phyloP scores from a whole-genome alignment of 2,329 filamentous ascomycete species.

The Sporothrix phasma region DNA sequence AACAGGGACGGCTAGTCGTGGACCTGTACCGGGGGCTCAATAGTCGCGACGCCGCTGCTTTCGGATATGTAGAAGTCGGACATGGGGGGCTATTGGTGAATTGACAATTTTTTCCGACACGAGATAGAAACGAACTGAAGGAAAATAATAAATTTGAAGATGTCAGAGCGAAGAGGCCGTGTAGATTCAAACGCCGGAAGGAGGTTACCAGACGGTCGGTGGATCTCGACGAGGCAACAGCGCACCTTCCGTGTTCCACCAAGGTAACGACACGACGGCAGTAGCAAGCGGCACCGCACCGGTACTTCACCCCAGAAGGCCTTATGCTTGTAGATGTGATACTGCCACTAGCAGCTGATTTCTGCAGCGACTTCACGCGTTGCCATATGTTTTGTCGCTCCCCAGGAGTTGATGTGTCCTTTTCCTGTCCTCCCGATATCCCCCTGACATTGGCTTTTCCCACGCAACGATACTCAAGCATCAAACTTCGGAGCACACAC shows the following conservation, averaged over 20 bases:
- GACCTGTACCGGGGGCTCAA: no score
- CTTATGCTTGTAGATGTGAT: no score
- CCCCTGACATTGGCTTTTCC: neutral
- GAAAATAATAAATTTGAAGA: no score
- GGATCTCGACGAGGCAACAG: neutral
- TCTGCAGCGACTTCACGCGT: neutral
- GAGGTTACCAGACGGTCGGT: neutral
- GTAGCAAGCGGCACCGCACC: neutral
- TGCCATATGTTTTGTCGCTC: neutral
- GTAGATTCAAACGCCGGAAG: no score
- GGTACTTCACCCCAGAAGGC: neutral
- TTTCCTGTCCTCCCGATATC: neutral
- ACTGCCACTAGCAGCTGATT: neutral
- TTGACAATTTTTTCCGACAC: no score
- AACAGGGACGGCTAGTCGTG: no score
- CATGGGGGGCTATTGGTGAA: no score
- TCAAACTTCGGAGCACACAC: neutral
- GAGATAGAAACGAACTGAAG: no score
- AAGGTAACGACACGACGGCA: neutral
- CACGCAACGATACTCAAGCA: neutral
- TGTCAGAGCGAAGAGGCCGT: no score
- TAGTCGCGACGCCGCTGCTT: no score
- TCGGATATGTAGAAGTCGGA: no score
- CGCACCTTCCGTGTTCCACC: neutral
- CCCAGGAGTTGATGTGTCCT: neutral